Conservation (phyloP, 305 asterid genomes). For the Fraxinus paxiana region DNA sequence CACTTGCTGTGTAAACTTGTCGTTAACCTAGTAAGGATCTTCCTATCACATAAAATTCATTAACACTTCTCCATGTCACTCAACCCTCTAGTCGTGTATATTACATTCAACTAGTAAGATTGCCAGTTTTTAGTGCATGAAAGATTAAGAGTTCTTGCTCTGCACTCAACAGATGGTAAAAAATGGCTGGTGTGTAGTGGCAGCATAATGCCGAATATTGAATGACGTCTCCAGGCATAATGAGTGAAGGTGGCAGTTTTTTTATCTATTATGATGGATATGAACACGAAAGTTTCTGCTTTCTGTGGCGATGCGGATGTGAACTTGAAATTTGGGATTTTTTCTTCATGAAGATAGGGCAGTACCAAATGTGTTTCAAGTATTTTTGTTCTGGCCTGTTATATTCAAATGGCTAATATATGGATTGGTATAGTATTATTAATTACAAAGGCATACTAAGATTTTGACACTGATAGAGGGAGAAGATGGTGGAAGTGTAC, state of each 20-base stretch:
- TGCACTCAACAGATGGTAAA: background rate
- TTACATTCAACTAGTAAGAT: background rate
- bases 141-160: background rate
- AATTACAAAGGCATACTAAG: background rate
- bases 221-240: background rate
- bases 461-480: background rate
- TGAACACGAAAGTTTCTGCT: background rate
- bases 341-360: background rate
- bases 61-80: background rate
- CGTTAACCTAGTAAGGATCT: background rate
- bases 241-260: background rate
- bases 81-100: background rate
- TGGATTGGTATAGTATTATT: background rate
- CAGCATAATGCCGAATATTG: background rate
- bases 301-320: background rate
- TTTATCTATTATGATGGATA: background rate
- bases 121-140: background rate
- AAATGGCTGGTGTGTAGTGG: background rate
- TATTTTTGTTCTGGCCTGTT: background rate
- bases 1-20: background rate
- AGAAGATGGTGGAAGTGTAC: background rate
- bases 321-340: background rate
- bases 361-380: background rate
- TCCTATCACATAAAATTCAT: background rate
- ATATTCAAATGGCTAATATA: background rate